Evolutionary conservation across 768 basidiomycete genomes (phyloP), one percentile per base, ranked within the genome.

Genomic region (Hemileccinum rubropunctum): DNA sequence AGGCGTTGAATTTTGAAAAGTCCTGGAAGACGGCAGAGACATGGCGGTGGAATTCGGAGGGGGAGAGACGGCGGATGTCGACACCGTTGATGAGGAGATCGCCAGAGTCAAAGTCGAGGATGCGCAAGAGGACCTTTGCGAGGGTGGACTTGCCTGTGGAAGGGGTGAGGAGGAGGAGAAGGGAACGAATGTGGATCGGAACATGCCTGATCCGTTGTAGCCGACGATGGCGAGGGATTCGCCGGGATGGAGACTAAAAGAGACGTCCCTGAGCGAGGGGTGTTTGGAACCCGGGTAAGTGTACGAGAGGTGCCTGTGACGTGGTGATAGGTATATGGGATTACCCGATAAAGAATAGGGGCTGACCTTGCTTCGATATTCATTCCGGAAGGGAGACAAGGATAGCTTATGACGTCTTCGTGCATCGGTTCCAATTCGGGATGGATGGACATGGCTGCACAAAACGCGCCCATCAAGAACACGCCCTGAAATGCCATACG

Each of bases 391-490:
- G 71, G 64, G 30, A 70, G 56, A 35, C 73, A 68, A 42, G 66
- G 68, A 63, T 84, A 91, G 27, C 63, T 68, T 35, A 77, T 69
- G 21, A 64, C 60, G 42, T 82, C 76, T 43, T 82, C 78, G 23
- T 78, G 71, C 45, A 68, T 69, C 28, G 88, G 88, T 53, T 85
- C 80, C 34, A 92, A 65, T 55, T 76, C 76, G 23, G 87, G 87
- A 55, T 81, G 79, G 53, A 91, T 69, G 56, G 79, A 76, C 74
- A 82, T 83, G 42, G 86, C 84, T 39, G 88, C 88, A 59, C 81
- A 83, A 62, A 91, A 94, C 7, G 91, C 90, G 42, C 85, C 86
- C 82, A 93, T 86, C 51, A 91, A 73, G 71, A 95, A 94, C 43
- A 93, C 77, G 28, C 83, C 81, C 66, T 95, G 91, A 59, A 86